These are phyloP conservation scores for Blastobotrys niveus DNA, from an alignment of 1,139 yeast species.

Conservation along the genomic window DNA sequence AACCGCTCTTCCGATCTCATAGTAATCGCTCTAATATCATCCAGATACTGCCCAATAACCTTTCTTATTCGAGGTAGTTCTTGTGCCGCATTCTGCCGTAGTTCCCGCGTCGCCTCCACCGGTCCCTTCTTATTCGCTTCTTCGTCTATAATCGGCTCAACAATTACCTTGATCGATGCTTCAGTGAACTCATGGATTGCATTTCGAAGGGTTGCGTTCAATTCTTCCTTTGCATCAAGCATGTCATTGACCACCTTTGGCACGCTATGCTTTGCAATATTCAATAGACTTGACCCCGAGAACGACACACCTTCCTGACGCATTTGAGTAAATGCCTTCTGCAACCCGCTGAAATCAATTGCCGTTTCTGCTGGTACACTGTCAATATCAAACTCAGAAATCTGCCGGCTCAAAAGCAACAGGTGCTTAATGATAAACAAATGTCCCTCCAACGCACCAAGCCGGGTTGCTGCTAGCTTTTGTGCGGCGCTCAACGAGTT, in stretches of 20 bases:
- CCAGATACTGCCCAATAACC: constrained; percentile 45
- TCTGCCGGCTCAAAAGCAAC: constrained; percentile 61
- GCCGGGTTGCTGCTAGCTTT: constrained; percentile 37
- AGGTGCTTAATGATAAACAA: constrained; percentile 69
- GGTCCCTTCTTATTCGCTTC: too few species aligned
- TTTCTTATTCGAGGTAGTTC: constrained; percentile 52
- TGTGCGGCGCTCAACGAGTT: constrained; percentile 52
- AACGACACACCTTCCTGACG: constrained; percentile 30
- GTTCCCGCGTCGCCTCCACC: constrained; percentile 35
- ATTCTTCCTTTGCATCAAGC: constrained; percentile 78
- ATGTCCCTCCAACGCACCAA: constrained; percentile 51
- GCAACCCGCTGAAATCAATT: constrained; percentile 67
- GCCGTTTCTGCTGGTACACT: constrained; percentile 63
- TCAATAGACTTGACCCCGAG: constrained; percentile 43
- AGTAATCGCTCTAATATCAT: too few species aligned
- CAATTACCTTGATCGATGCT: constrained; percentile 33
- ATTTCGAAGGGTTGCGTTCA: constrained; percentile 66
- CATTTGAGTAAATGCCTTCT: constrained; percentile 49
- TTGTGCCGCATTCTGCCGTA: constrained; percentile 45
- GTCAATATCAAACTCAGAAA: constrained; percentile 77
- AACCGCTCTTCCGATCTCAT: too few species aligned
- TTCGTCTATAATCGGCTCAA: constrained; percentile 33
- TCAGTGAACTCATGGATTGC: constrained; percentile 60
- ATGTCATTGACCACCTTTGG: constrained; percentile 81
- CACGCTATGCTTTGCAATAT: constrained; percentile 60